Evolutionary conservation across 495 filamentous ascomycete genomes (phyloP), one percentile per base, ranked within the genome.

Genomic region (Massariosphaeria phaeospora): DNA sequence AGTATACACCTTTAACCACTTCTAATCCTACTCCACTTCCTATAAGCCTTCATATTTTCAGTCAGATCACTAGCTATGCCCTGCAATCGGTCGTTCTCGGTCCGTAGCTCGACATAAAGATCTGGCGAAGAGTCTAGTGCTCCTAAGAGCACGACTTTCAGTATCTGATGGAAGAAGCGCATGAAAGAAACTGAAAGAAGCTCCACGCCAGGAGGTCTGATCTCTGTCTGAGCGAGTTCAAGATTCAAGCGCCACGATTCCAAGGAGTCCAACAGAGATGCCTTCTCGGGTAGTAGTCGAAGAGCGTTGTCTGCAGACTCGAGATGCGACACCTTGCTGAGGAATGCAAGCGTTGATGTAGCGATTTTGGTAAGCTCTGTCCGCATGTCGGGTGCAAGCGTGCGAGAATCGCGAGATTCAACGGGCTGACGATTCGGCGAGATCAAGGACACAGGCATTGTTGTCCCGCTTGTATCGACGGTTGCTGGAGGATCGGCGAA

Each of bases 41-140:
- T 54, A 46, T 54, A 54, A n/a, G 2, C 51, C 51, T 54, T 54
- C 15, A 54, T 41, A 45, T 41, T 44, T 54, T 54, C 41, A 38
- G 27, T 21, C 21, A 54, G 7, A 54, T 36, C 18, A 31, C 40
- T 36, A 36, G 29, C 51, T 35, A 54, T 17, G 51, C n/a, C 18
- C 39, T 26, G 40, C 29, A 54, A 38, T 46, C 21, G 39, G 21
- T 46, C 15, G 51, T 36, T 35, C 41, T 54, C 51, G 11, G 26
- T 46, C 40, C 26, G 17, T 31, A 54, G 25, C 41, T 45, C 20
- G 24, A 23, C 51, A 45, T 45, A 1, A 35, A 25, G 27, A 46
- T 54, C 40, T 33, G 25, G 41, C 36, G 39, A 46, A 18, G 39
- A 46, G 26, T 39, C 30, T 9, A 54, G 30, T 46, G 51, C 51